Base-by-base conservation (phyloP, 202 grass and related monocot genomes). In the Bolboschoenoplectus hybrid region DNA sequence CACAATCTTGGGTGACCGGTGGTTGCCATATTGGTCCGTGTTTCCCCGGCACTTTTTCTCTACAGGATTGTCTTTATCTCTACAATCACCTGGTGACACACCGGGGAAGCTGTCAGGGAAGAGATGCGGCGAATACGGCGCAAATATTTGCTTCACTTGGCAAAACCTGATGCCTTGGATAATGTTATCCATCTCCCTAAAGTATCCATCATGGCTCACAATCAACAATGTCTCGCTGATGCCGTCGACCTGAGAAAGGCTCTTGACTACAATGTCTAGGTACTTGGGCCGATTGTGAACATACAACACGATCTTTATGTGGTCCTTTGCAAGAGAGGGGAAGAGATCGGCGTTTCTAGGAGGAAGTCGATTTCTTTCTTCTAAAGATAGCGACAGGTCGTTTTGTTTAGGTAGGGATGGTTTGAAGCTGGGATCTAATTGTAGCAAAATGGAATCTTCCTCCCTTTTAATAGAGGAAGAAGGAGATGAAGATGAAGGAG, bases 121-220 rank as follows among this genome's bases (percentile, higher is more conserved):
- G 1, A 98, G 86, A 76, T 98, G 96, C 16, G 96, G 96, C 64
- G 96, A 95, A 87, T 94, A 98, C 47, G 90, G 91, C 20, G 93
- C 90, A 67, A 92, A 98, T 77, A 98, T 87, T 84, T 98, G 96
- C 89, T 98, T 98, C 14, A 95, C 96, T 92, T 94, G 96, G 90
- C 96, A 98, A 77, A 94, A 98, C 36, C 13, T 60, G 50, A 98
- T 98, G 19, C 84, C 66, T 26, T 91, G 92, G n/a, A 95, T 85
- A 75, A 98, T 95, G 63, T 38, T 84, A 87, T 98, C 93, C 96
- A 98, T 98, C 89, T 98, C 93, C 16, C 84, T 50, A 67, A 95
- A 98, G 84, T 89, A 94, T 0, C 96, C 96, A 45, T 98, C 96
- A 73, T 98, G 96, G 87, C 96, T 95, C 65, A 98, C 93, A 45